Evolutionary conservation across 352 stramenopile species (phyloP), one percentile per base, ranked within the genome.

Genomic region (Elongisporangium undulatum): DNA sequence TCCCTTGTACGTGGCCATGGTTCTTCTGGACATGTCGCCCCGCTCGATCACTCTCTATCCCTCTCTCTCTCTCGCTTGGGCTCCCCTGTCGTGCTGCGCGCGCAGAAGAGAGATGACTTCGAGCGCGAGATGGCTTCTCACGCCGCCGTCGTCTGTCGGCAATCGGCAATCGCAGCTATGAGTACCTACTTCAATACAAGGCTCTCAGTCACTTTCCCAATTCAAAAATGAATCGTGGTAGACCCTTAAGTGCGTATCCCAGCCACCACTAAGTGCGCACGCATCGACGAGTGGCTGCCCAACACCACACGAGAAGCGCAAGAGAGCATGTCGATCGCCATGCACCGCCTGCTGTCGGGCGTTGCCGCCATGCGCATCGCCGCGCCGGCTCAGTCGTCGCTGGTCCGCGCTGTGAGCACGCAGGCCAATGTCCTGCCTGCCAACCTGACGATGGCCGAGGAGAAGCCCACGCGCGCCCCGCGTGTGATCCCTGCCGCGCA

Each of bases 381-480:
- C n/a, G 70, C 74, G 24, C 70, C 76, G 16, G 69, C 68, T 56
- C 62, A 58, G 9, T 49, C 68, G 39, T 68, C 64, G 52, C 58
- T 83, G 24, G 56, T 55, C 52, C 79, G 74, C 59, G 55, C 68
- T 41, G 61, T 62, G 16, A 72, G 69, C 55, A 71, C 68, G 64
- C 64, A 86, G 38, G 63, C 63, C 7, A 68, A 69, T 10, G 56
- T 71, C 1, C 52, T 79, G 53, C 81, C 78, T 17, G 52, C 64
- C 24, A 95, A 95, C 70, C 64, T 95, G 50, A 54, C 77, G 45
- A 75, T 95, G 54, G 86, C 84, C 3, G 66, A 81, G 41, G 82
- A 93, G 66, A 93, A 92, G 71, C 81, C 79, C 0, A 49, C 68
- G 71, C 84, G 75, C 16, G 73, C 69, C 26, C 84, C 84, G 51